Percentiles rank a stretch among this genome's conserved stretches.
phyloP scores from a whole-genome alignment of 805 yeast species.

The Yarrowia sp. region DNA sequence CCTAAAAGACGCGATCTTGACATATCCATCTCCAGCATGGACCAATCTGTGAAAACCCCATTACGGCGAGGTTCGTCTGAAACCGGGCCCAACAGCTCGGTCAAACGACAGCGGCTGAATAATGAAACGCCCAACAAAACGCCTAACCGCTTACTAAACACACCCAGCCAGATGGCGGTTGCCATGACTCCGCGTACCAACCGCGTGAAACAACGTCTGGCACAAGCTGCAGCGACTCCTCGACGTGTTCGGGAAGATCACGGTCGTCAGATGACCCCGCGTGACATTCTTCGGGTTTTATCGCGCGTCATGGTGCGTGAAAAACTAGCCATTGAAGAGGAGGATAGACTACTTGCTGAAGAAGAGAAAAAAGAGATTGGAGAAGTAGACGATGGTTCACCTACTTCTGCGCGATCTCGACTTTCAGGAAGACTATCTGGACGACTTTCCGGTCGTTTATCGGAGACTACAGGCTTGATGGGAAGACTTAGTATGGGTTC shows the following conservation, averaged over 20 bases:
- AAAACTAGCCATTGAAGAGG: slow-evolving; percentile 1
- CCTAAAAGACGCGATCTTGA: too few species aligned
- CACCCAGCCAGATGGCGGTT: not conserved
- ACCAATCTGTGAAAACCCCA: not conserved
- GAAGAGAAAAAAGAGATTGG: not conserved
- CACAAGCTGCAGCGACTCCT: slow-evolving; percentile 29
- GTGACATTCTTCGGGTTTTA: slow-evolving; percentile 29
- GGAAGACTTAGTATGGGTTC: not conserved
- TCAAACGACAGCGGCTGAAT: slow-evolving; percentile 10
- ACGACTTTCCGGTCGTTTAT: not conserved
- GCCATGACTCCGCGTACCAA: slow-evolving; percentile 19
- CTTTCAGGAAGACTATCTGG: not conserved
- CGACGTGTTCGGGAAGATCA: slow-evolving; percentile 22
- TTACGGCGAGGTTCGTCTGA: not conserved
- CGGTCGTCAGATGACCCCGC: slow-evolving; percentile 26
- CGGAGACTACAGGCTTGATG: not conserved
- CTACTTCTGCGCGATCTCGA: not conserved
- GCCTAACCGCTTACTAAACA: not conserved
- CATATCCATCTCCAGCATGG: too few species aligned
- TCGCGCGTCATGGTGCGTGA: slow-evolving; percentile 31
- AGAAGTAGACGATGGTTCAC: not conserved
- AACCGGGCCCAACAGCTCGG: not conserved
- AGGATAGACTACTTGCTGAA: not conserved
- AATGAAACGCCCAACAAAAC: slow-evolving; percentile 9
- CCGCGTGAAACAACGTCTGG: slow-evolving; percentile 17